These are phyloP conservation scores for Rhizopus delemar DNA, from an alignment of 371 early-diverging fungal genomes.

Conservation along the genomic window DNA sequence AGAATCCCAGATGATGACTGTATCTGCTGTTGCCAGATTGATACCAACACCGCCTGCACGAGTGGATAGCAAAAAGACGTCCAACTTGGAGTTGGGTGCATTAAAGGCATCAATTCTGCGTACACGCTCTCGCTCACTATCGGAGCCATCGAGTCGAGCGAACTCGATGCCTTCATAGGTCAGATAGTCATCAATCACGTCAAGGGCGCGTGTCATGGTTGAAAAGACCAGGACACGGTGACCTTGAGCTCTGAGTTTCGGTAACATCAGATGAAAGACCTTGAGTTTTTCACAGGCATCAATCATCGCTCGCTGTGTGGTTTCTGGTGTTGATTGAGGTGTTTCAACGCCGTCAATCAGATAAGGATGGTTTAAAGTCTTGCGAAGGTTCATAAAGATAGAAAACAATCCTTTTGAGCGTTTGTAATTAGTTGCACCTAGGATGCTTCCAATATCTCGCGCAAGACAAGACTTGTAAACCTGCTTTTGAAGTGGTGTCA, in stretches of 20 bases:
- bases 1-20: conserved; percentile 90
- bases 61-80: conserved; percentile 83
- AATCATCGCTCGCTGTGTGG: conserved; percentile 58
- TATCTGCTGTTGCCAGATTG: conserved; percentile 92
- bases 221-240: conserved; percentile 77
- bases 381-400: conserved; percentile 70
- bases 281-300: conserved; percentile 70
- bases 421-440: conserved; percentile 20
- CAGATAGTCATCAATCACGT: conserved; percentile 75
- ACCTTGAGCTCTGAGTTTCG: conserved; percentile 54
- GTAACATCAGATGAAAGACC: conserved; percentile 67
- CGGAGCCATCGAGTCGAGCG: conserved; percentile 83
- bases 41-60: conserved; percentile 96
- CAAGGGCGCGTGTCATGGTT: conserved; percentile 69
- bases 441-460: conserved; percentile 41
- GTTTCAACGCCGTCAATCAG: conserved; percentile 57
- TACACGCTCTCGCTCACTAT: conserved; percentile 67
- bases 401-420: conserved; percentile 38
- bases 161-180: conserved; percentile 52
- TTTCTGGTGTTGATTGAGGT: conserved; percentile 28
- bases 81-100: conserved; percentile 66
- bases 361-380: conserved; percentile 79
- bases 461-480: conserved; percentile 76
- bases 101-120: conserved; percentile 83
- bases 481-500: conserved; percentile 79